Evolutionary conservation across 495 filamentous ascomycete species (phyloP).

Genomic region (Aspergillus biplanus): DNA sequence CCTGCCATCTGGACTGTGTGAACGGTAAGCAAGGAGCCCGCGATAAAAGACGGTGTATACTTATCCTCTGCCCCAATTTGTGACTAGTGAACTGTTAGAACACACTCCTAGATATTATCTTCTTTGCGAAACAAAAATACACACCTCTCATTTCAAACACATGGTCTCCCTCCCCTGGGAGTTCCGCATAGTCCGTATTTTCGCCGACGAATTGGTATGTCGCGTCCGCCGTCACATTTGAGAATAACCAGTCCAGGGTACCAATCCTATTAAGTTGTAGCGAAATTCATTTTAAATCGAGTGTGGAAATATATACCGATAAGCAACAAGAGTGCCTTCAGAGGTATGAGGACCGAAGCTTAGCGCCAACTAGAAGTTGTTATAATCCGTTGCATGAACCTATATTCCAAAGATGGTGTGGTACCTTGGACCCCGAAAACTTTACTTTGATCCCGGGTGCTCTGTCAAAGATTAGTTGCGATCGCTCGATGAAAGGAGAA

Average conservation of each 20-base stretch:
- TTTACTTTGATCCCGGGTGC: constrained; percentile 66
- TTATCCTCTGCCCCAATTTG: constrained; percentile 69
- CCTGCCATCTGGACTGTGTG: constrained; percentile 57
- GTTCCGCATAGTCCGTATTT: constrained; percentile 25
- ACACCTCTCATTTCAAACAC: constrained; percentile 45
- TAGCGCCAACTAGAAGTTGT: constrained; percentile 49
- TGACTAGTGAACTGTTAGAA: constrained; percentile 46
- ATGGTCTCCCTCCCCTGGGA: constrained; percentile 21
- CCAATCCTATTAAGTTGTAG: constrained; percentile 45
- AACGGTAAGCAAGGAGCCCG: constrained; percentile 8
- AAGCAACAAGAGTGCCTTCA: constrained; percentile 60
- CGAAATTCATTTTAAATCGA: not conserved
- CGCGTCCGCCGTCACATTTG: constrained; percentile 63
- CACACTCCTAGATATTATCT: constrained; percentile 17
- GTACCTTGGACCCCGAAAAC: constrained; percentile 63
- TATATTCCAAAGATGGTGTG: not conserved
- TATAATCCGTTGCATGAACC: constrained; percentile 3
- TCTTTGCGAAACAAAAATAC: constrained; percentile 5
- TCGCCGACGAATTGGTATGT: constrained; percentile 63
- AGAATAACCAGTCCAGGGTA: constrained; percentile 68
- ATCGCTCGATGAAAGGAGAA: not conserved
- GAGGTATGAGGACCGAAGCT: constrained; percentile 63
- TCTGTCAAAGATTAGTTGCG: constrained; percentile 26
- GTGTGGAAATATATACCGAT: constrained; percentile 34
- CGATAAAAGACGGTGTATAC: constrained; percentile 14